Base-by-base conservation (phyloP, 2,329 filamentous ascomycete species). In the Rhytidhysteron rufulum region DNA sequence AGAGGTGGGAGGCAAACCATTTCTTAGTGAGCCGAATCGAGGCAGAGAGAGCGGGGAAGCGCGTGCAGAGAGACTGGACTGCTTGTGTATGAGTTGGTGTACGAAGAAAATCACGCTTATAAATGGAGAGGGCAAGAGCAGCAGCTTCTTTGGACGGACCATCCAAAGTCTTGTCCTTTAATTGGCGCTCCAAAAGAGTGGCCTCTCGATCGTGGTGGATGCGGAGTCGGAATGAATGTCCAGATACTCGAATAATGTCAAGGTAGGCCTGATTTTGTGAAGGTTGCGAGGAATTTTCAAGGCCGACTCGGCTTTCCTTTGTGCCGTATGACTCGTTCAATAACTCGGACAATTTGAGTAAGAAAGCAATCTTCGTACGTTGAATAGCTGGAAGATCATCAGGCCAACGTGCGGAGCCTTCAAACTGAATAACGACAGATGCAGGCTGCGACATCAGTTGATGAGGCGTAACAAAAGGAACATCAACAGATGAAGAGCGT, bases 371-470 rank as follows among this genome's bases (percentile, higher is more conserved):
- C 66, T 98, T 98, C 10, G 89, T 90, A 57, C 89, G 82, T 63
- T 98, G 93, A 41, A 97, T 95, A 4, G 91, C 90, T 3, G 80
- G 80, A 7, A 97, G 69, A 57, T 94, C 88, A 58, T 97, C 90
- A 0, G 93, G 93, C 93, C 93, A 98, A 51, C 88, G 85, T 33
- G 82, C 84, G 5, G 93, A 97, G 4, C 86, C 87, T 68, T 98
- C 93, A 53, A 98, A 97, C 58, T 91, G 90, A 34, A 98, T 75
- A 31, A 89, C 78, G 22, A 94, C 78, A 50, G 94, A 83, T 50
- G 90, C 84, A 0, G 87, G 84, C 9, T 19, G 64, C 59, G 55
- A 49, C 13, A 39, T 72, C 54, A 15, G 65, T 53, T 70, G 72
- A 36, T 69, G 66, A 11, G 73, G 70, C 18, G 69, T 68, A 29